Evolutionary conservation across 2,329 filamentous ascomycete genomes (phyloP), one percentile per base, ranked within the genome.

Genomic region (Epichloe sibirici): DNA sequence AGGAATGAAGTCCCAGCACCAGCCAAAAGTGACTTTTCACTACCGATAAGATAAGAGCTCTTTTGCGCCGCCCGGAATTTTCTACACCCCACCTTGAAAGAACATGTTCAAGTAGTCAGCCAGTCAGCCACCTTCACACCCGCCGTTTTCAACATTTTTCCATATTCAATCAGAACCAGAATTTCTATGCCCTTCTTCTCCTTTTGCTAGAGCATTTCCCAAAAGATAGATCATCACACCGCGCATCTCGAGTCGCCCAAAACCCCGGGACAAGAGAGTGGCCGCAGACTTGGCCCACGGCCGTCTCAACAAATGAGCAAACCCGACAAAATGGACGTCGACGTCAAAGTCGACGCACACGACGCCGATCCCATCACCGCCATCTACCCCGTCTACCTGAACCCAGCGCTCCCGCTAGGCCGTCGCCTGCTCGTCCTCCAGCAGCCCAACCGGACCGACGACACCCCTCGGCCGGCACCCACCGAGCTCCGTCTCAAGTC

Each of bases 381-480:
- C 43, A 82, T 78, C 56, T 97, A 95, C 77, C 81, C 88, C 64
- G 82, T 97, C 67, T 91, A 85, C 71, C 82, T 95, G 64, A 95
- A 90, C 60, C 85, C 88, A 23, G 72, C 77, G 21, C 78, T 86
- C 45, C 75, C 82, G 4, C 66, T 70, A 15, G 74, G 75, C 61
- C 82, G 81, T 54, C 78, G 84, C 58, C 79, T 90, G 55, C 85
- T 91, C 61, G 79, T 97, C 57, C 79, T 98, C 45, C 90, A 97
- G 72, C 94, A 95, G 68, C 85, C 90, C 28, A 90, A 90, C 69
- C 86, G 88, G 57, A 75, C 76, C 40, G 74, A 81, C 53, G 77
- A 84, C 57, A 64, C 69, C 11, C 59, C 67, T 45, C 70, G 71
- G 11, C 62, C 69, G 46, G 67, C 79, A 23, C 86, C 91, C 11